Conservation (phyloP, 108 stramenopile species). For the Skeletonema menzelii region DNA sequence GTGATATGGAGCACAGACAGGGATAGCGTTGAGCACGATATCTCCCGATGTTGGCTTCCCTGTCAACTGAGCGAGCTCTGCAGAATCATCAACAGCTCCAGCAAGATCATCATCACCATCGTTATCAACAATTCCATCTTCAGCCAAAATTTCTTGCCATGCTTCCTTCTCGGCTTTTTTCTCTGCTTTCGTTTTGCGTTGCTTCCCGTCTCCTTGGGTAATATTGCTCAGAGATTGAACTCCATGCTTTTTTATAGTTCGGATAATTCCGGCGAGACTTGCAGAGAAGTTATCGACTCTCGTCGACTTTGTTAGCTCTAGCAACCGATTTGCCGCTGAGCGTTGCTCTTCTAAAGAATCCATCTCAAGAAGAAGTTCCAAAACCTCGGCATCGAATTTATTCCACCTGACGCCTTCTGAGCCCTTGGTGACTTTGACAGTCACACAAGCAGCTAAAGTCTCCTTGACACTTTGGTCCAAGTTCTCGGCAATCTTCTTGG, state of each 20-base stretch:
- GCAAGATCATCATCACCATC: conserved; percentile 55
- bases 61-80: conserved; percentile 78
- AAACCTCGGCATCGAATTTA: conserved; percentile 83
- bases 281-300: conserved; percentile 84
- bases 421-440: conserved; percentile 43
- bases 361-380: conserved; percentile 71
- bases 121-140: conserved; percentile 70
- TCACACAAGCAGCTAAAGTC: conserved; percentile 64
- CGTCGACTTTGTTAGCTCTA: conserved; percentile 55
- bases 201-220: conserved; percentile 29
- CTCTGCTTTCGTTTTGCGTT: conserved; percentile 76
- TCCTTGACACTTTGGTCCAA: conserved; percentile 56
- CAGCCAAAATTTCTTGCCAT: conserved; percentile 80
- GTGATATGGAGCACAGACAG: conserved; percentile 93
- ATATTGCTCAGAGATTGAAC: conserved; percentile 4
- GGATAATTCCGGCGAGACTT: conserved; percentile 84
- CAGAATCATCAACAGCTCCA: conserved; percentile 71
- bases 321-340: conserved; percentile 67
- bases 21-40: conserved; percentile 83
- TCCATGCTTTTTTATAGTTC: conserved; percentile 77
- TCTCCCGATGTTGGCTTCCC: conserved; percentile 85
- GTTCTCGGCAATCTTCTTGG: conserved; percentile 51
- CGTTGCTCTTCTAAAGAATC: conserved; percentile 54
- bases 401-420: conserved; percentile 75
- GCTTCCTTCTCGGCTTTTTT: conserved; percentile 71